Percentiles rank a stretch among this genome's conserved stretches.
Conservation (phyloP, 1,284 basidiomycete genomes). For the Puccinia novopanici region DNA sequence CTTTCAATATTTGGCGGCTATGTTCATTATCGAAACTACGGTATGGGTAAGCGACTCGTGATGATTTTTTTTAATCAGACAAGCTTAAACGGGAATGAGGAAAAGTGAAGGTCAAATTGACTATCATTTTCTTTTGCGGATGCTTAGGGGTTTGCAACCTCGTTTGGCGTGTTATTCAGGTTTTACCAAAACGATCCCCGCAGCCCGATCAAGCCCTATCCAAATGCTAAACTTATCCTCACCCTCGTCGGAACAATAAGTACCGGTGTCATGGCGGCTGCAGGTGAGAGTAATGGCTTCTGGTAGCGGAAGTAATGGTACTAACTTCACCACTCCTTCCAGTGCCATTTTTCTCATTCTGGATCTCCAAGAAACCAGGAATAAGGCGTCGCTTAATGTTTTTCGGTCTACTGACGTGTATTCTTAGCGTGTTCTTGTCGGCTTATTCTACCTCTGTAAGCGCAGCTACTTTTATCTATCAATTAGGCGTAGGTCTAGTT, state of each 20-base stretch:
- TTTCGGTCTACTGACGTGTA: slow-evolving; percentile 7
- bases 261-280: slow-evolving; percentile 32
- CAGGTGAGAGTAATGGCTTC: background rate
- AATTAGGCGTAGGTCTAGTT: too few species aligned
- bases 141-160: slow-evolving; percentile 43
- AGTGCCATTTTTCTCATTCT: slow-evolving; percentile 18
- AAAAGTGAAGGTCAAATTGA: background rate
- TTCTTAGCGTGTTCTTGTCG: slow-evolving; percentile 35
- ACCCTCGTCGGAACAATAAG: too few species aligned
- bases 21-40: slow-evolving; percentile 19
- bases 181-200: slow-evolving; percentile 33
- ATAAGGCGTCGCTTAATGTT: slow-evolving; percentile 24
- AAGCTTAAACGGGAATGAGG: background rate
- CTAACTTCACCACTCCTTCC: slow-evolving; percentile 3
- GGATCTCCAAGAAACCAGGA: slow-evolving; percentile 15
- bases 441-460: slow-evolving; percentile 37
- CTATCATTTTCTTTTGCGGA: background rate
- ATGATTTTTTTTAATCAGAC: background rate
- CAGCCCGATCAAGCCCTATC: too few species aligned
- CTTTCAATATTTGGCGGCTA: slow-evolving; percentile 17
- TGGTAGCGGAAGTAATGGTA: background rate
- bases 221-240: too few species aligned
- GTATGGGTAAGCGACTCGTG: slow-evolving; percentile 4
- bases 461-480: too few species aligned
- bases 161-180: slow-evolving; percentile 41